phyloP scores from a whole-genome alignment of 1,284 basidiomycete genomes.

The Cystobasidium sp. region DNA sequence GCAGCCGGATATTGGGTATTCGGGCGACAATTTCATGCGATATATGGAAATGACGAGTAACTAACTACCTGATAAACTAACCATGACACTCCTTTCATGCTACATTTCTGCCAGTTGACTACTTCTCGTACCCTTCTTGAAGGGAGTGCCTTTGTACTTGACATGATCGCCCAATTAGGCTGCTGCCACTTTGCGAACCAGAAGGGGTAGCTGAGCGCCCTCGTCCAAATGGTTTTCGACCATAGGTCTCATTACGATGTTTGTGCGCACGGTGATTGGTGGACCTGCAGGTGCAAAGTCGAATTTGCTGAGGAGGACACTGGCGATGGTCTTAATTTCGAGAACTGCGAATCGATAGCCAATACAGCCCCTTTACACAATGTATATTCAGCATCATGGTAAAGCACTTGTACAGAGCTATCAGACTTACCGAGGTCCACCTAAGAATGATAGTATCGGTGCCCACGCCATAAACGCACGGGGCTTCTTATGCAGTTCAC shows the following conservation, averaged over 20 bases:
- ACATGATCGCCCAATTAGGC: no score
- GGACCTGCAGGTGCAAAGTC: conserved; percentile 4
- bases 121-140: no score
- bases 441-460: conserved; percentile 30
- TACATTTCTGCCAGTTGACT: no score
- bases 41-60: no score
- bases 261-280: not conserved
- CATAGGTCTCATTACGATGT: conserved; percentile 17
- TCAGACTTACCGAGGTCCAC: conserved; percentile 22
- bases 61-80: no score
- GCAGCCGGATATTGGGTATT: no score
- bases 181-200: no score
- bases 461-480: conserved; percentile 22
- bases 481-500: conserved; percentile 8
- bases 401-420: not conserved
- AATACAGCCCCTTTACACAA: conserved; percentile 14
- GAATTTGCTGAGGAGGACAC: conserved; percentile 33
- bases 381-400: not conserved
- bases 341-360: conserved; percentile 40
- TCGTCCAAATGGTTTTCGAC: conserved; percentile 2
- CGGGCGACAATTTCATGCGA: no score
- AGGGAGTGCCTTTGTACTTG: no score
- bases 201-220: conserved; percentile 26
- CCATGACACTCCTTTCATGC: no score
- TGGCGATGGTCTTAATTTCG: conserved; percentile 37